Evolutionary conservation across 805 yeast genomes (phyloP), one percentile per base, ranked within the genome.

Genomic region (Myxozyma neglecta): DNA sequence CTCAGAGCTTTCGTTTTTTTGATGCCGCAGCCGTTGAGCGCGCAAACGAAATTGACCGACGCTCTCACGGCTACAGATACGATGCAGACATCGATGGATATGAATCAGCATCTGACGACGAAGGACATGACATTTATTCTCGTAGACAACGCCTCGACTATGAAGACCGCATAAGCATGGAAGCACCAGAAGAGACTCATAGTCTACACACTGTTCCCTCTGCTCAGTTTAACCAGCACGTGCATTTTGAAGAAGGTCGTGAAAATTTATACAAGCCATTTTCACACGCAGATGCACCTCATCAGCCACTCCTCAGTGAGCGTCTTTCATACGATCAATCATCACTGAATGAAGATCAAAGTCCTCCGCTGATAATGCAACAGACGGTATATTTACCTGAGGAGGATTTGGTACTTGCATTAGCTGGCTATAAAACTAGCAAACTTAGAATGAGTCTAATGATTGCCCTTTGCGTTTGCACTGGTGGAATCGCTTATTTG

Each of bases 301-400:
- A 48, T 32, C 36, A 53, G 18, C 59, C 49, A 7, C 50, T 48
- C 8, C 51, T 49, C 40, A 49, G 43, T 36, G 48, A 37, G 43
- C 46, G 44, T 24, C 44, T 37, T 45, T 53, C 62, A 6, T 53
- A 37, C 48, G 62, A 58, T 42, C 42, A 18, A 35, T 50, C 53
- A 6, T 9, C 46, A 8, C 24, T 37, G 1, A 37, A 24, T 14
- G 20, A 39, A 34, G 56, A 47, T 39, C 43, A 46, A 10, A n/a
- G 40, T n/a, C 14, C 20, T 4, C 66, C 63, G 6, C 49, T 44
- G 13, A 40, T 59, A 11, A 16, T 45, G 14, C 57, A 60, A 47
- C 99, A 94, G 75, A 80, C 97, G 60, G 90, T 89, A 73, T 94
- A 93, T 73, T 83, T 94, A 64, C 92, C 97, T 0, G 98, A 94